These are phyloP conservation scores for Mercurialis annua DNA, from an alignment of 345 rosid species.

Conservation along the genomic window DNA sequence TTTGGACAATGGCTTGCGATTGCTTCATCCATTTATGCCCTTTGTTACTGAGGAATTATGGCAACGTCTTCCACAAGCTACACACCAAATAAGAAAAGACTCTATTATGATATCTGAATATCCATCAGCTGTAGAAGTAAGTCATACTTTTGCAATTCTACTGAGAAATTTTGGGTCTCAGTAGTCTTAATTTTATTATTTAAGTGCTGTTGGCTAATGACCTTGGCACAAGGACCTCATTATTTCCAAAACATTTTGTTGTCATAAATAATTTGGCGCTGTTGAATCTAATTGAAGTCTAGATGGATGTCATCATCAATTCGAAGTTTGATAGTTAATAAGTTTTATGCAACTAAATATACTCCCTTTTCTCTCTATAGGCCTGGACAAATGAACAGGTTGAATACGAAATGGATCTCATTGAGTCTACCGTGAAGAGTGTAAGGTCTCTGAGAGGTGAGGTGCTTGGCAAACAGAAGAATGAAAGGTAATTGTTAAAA, in stretches of 20 bases:
- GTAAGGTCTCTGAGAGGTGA: constrained; percentile 73
- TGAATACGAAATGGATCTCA: constrained; percentile 75
- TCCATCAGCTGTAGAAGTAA: constrained; percentile 66
- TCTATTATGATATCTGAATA: constrained; percentile 82
- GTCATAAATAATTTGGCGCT: background rate
- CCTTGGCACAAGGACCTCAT: background rate
- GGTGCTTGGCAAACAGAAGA: constrained; percentile 66
- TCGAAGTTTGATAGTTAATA: background rate
- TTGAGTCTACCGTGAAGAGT: constrained; percentile 63
- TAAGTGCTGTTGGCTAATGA: background rate
- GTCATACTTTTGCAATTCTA: constrained; percentile 9
- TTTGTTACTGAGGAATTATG: constrained; percentile 91
- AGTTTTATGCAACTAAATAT: background rate
- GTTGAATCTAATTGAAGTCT: background rate
- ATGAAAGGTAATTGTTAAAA: constrained; percentile 53
- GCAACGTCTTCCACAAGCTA: constrained; percentile 79
- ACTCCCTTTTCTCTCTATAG: constrained; percentile 29
- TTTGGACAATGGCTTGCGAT: constrained; percentile 76
- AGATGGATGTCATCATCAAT: background rate
- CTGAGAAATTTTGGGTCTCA: background rate
- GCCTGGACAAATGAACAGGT: constrained; percentile 61
- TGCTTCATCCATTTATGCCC: constrained; percentile 98
- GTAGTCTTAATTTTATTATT: background rate
- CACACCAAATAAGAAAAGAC: constrained; percentile 40
- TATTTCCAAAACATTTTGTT: background rate